Percentiles rank a stretch among this genome's conserved stretches.
phyloP scores from a whole-genome alignment of 192 early-diverging fungal species.

The Coemansia furcata region DNA sequence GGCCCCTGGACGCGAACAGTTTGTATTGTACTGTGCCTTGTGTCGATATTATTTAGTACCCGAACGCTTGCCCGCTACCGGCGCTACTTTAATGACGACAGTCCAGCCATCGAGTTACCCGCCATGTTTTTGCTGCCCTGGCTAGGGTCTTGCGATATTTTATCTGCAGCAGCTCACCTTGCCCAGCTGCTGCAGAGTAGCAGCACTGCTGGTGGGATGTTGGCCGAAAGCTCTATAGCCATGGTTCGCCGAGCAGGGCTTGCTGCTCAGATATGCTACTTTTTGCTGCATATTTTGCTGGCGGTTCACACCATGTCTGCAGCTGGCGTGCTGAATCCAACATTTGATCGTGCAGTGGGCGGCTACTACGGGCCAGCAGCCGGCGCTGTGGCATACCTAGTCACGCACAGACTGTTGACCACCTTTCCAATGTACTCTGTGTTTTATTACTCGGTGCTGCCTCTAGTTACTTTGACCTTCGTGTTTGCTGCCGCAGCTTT shows the following conservation, averaged over 20 bases:
- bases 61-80: slow-evolving; percentile 12
- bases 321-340: slow-evolving; percentile 8
- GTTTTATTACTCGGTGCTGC: slow-evolving; percentile 10
- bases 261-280: slow-evolving; percentile 31
- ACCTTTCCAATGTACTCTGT: background rate
- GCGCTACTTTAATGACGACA: slow-evolving; percentile 18
- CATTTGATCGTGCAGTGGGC: slow-evolving; percentile 5
- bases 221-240: background rate
- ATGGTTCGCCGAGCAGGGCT: slow-evolving; percentile 13
- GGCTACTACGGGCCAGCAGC: slow-evolving; percentile 39
- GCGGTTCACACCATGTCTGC: slow-evolving; percentile 24
- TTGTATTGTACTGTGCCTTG: slow-evolving; percentile 9
- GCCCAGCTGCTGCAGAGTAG: background rate
- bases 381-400: slow-evolving; percentile 6
- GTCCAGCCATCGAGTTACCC: slow-evolving; percentile 22
- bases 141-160: slow-evolving; percentile 26
- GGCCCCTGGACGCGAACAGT: slow-evolving; percentile 7
- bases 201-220: background rate
- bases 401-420: slow-evolving; percentile 15
- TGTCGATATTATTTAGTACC: slow-evolving; percentile 13
- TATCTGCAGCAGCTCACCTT: background rate
- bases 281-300: slow-evolving; percentile 13
- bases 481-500: slow-evolving; percentile 5
- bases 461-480: slow-evolving; percentile 2
- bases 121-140: slow-evolving; percentile 32